Base-by-base conservation (phyloP, 202 grass and related monocot species). In the Musa balbisiana region DNA sequence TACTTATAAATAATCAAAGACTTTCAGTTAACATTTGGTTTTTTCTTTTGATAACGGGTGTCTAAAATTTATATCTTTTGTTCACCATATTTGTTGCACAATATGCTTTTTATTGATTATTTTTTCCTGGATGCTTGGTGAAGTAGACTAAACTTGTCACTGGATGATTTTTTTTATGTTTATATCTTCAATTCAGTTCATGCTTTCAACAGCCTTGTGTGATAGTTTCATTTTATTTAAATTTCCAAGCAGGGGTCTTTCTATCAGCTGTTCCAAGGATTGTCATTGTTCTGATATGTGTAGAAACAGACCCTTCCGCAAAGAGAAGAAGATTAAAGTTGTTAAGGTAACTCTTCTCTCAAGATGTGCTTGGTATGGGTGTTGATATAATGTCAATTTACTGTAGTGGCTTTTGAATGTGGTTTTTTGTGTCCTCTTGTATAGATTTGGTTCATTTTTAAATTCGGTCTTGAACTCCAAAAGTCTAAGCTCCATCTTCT, bases 301-400 rank as follows among this genome's bases (percentile, higher is more conserved):
- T 80, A 86, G 76, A 53, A 98, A 98, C 72, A 89, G 82, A 72
- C 95, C 95, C 53, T 98, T 98, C 56, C 83, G 91, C 55, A 98
- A 98, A 85, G 95, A 98, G 65, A 98, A 94, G 69, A 98, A 98
- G 85, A 88, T 94, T 72, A 98, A 86, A 87, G 75, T 92, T 85
- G 91, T 98, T 9, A 98, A 98, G 95, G 95, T 98, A 89, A 80
- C 75, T 56, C 16, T 80, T 25, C 67, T 27, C 80, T 73, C 56
- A 64, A 83, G 33, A 67, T 84, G n/a, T 66, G 20, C 67, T 11
- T 70, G 3, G 43, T n/a, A 11, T 19, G 29, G 11, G 33, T 8
- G 33, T 43, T 43, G 33, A 51, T 20, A 70, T 43, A 51, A 20
- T 21, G 67, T 10, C 20, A 11, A 50, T 22, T 70, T n/a, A 25